phyloP scores from a whole-genome alignment of 495 filamentous ascomycete genomes.

The Sporormia fimetaria region DNA sequence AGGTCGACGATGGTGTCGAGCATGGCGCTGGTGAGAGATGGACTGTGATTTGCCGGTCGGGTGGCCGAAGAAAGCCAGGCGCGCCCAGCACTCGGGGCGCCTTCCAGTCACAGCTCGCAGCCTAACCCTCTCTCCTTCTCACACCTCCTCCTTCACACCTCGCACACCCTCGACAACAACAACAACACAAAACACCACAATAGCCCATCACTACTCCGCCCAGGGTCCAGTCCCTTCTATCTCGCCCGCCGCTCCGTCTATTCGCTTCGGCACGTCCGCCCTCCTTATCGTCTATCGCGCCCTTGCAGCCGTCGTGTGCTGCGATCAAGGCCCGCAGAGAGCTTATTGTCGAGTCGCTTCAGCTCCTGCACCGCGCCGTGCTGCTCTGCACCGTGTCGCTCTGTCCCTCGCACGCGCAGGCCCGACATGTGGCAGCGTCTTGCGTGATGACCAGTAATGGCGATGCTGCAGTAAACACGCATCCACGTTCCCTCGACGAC shows the following conservation, averaged over 20 bases:
- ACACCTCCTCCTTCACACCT: not conserved
- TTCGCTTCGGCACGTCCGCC: too few relatives aligned
- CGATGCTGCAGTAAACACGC: constrained; percentile 12
- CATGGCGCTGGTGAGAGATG: not conserved
- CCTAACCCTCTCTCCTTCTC: too few relatives aligned
- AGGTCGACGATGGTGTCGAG: not conserved
- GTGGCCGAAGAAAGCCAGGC: too few relatives aligned
- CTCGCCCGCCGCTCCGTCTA: too few relatives aligned
- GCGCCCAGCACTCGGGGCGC: too few relatives aligned
- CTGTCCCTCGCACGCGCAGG: not conserved
- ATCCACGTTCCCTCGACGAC: constrained; percentile 12
- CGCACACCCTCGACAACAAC: not conserved
- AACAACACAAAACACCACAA: too few relatives aligned
- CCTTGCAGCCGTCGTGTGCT: too few relatives aligned
- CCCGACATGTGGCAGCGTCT: constrained; percentile 21
- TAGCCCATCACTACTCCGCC: too few relatives aligned
- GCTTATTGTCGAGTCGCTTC: constrained; percentile 1
- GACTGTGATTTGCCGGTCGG: constrained; percentile 5
- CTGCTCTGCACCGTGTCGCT: constrained; percentile 4
- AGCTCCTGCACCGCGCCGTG: constrained; percentile 2
- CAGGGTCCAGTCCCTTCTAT: too few relatives aligned
- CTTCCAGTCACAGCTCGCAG: too few relatives aligned
- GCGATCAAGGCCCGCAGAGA: not conserved
- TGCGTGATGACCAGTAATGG: constrained; percentile 25
- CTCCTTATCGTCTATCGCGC: too few relatives aligned